Conservation (phyloP, 2,329 filamentous ascomycete genomes). For the Diaporthe batatas region DNA sequence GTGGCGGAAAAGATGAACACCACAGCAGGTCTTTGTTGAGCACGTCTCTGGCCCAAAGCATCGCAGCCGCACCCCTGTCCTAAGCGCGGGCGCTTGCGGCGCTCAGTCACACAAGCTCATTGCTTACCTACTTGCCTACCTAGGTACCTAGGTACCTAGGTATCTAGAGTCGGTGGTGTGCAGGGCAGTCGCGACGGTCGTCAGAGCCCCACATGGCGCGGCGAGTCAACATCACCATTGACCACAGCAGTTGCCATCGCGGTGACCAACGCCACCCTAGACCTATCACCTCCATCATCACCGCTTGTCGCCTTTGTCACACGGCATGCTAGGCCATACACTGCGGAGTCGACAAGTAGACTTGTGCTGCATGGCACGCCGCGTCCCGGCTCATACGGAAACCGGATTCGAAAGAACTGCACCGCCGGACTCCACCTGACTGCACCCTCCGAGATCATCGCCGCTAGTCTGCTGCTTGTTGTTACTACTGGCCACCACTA, state of each 20-base stretch:
- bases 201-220: slow-evolving; percentile 16
- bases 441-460: slow-evolving; percentile 21
- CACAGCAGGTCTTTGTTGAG: background rate
- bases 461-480: no score
- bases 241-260: no score
- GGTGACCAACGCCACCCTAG: no score
- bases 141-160: no score
- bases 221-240: slow-evolving; percentile 22
- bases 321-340: background rate
- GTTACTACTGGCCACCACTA: no score
- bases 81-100: slow-evolving; percentile 27
- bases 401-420: background rate
- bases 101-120: no score
- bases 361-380: slow-evolving; percentile 16
- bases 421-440: background rate
- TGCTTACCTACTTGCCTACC: no score
- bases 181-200: background rate
- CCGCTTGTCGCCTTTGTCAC: background rate
- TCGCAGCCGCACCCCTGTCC: background rate
- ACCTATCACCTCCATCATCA: slow-evolving; percentile 3
- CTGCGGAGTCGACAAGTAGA: background rate
- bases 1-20: no score
- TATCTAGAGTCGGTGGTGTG: no score
- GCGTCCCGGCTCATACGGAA: background rate
- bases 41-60: background rate